Evolutionary conservation across 192 early-diverging fungal genomes (phyloP).

Genomic region (Entophlyctis luteolus): DNA sequence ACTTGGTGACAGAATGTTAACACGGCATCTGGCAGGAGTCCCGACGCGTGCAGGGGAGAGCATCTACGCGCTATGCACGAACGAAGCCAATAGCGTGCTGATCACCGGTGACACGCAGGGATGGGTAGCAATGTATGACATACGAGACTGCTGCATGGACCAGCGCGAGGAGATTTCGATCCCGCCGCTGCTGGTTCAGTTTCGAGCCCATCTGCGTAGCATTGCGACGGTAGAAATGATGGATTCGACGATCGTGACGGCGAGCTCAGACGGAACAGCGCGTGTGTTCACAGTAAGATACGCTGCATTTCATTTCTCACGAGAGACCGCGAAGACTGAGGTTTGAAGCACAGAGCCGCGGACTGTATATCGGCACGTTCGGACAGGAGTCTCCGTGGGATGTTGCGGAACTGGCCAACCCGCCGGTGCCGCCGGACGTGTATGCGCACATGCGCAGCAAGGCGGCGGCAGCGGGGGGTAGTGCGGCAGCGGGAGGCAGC

Average conservation of each 20-base stretch:
- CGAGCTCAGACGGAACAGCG: conserved; percentile 43
- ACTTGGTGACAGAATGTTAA: background rate
- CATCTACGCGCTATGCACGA: conserved; percentile 33
- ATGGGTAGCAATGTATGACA: conserved; percentile 37
- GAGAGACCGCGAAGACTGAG: background rate
- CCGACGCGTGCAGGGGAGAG: conserved; percentile 23
- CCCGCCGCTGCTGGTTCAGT: conserved; percentile 21
- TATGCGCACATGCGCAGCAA: background rate
- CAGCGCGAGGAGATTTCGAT: background rate
- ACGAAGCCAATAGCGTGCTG: conserved; percentile 33
- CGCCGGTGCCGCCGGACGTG: conserved; percentile 35
- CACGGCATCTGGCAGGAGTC: background rate
- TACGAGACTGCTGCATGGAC: conserved; percentile 34
- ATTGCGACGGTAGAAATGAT: conserved; percentile 35
- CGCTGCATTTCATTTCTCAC: background rate
- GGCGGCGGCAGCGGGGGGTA: no score
- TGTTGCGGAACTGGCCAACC: conserved; percentile 25
- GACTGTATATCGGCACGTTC: conserved; percentile 51
- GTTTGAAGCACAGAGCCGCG: conserved; percentile 34
- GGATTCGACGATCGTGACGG: conserved; percentile 32
- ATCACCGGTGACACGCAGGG: conserved; percentile 40
- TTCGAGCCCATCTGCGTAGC: conserved; percentile 37
- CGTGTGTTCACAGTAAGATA: conserved; percentile 45
- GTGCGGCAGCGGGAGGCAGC: no score
- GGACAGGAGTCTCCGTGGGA: conserved; percentile 50